A percentile compares a stretch with the other conserved stretches of the same genome.
These are phyloP conservation scores for Tricholoma hemisulphureum DNA, from an alignment of 768 basidiomycete species.

Conservation along the genomic window DNA sequence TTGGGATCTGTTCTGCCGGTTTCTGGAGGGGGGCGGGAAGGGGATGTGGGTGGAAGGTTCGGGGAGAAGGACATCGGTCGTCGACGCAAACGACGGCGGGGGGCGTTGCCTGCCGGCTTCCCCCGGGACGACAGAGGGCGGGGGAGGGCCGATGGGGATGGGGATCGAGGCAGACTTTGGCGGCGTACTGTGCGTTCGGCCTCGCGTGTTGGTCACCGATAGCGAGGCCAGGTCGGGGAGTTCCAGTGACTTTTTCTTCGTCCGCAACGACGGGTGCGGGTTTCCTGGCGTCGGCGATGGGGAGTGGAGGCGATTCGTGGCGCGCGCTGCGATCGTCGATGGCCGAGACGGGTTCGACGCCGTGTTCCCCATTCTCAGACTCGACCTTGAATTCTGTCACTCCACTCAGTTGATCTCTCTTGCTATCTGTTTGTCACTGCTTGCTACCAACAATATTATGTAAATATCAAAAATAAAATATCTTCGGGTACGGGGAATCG, in stretches of 20 bases:
- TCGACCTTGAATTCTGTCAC: too few relatives aligned
- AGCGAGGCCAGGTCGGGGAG: constrained; percentile 64
- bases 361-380: constrained; percentile 6
- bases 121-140: constrained; percentile 20
- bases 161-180: constrained; percentile 39
- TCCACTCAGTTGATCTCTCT: too few relatives aligned
- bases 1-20: constrained; percentile 34
- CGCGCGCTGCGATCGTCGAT: not conserved
- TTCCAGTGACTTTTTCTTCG: constrained; percentile 73
- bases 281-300: constrained; percentile 40
- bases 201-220: constrained; percentile 19
- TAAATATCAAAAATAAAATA: too few relatives aligned
- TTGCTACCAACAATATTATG: too few relatives aligned
- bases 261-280: constrained; percentile 59
- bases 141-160: constrained; percentile 31
- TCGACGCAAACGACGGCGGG: constrained; percentile 28
- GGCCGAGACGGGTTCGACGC: not conserved
- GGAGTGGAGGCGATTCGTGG: constrained; percentile 17
- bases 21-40: constrained; percentile 29
- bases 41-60: constrained; percentile 24
- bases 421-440: too few relatives aligned
- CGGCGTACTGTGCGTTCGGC: constrained; percentile 17
- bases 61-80: constrained; percentile 26
- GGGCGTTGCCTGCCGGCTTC: constrained; percentile 23
- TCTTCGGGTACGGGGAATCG: constrained; percentile 54